Evolutionary conservation across 2,329 filamentous ascomycete species (phyloP), one percentile per base, ranked within the genome.

Genomic region (Xylaria polymorpha): DNA sequence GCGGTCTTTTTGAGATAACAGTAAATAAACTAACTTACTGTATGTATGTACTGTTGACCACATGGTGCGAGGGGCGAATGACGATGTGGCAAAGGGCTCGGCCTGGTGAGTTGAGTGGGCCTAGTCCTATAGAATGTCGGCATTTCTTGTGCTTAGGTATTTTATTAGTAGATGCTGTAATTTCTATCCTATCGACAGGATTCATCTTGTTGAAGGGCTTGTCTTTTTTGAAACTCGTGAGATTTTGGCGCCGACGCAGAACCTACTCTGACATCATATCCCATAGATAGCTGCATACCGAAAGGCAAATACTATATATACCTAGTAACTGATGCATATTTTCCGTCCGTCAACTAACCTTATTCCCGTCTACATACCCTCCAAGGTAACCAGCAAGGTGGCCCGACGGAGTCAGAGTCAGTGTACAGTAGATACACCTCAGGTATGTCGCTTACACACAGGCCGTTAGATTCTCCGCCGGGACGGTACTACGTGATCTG

Each of bases 11-110:
- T 12, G 25, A 29, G 25, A 29, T 29, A 29, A 29, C 25, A 29
- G 25, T 29, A 20, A 12, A 35, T 41, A 18, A 22, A 56, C 39
- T 12, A 37, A 59, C 41, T 44, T 50, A 56, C 25, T 29, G 25
- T n/a, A n/a, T n/a, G n/a, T n/a, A n/a, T n/a, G n/a, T 37, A 5
- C 43, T 55, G 32, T 44, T 59, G 44, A 37, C 51, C 43, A 39
- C 43, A 46, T 62, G 55, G 37, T 44, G 37, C 51, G 53, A 56
- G 69, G 65, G 69, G 69, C 67, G 60, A 68, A 72, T 67, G 58
- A 66, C 67, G 61, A 60, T 70, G 64, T 71, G 69, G 70, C 70
- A 62, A 68, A 37, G 48, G 57, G 50, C 55, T 64, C 46, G 51
- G 10, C 35, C 7, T 43, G 14, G 35, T 29, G 37, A 41, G 66